phyloP scores from a whole-genome alignment of 495 filamentous ascomycete genomes.

The Penicillium dipodomyicola region DNA sequence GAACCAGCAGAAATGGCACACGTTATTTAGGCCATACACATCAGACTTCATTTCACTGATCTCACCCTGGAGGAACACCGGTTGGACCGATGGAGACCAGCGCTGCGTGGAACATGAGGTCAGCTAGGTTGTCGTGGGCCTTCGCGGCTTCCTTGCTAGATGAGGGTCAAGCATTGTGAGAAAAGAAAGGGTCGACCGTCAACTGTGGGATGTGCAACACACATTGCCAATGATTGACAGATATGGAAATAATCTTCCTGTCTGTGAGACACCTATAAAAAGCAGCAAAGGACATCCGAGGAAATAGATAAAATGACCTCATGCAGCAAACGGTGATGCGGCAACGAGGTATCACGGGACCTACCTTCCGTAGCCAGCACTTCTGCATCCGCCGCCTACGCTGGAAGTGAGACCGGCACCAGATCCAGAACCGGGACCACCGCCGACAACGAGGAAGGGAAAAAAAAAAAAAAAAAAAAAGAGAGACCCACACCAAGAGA shows the following conservation, averaged over 20 bases:
- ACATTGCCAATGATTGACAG: background rate
- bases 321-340: too few relatives aligned
- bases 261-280: too few relatives aligned
- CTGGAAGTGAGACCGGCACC: background rate
- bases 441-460: background rate
- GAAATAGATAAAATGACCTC: too few relatives aligned
- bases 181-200: background rate
- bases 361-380: background rate
- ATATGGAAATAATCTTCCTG: background rate
- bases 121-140: background rate
- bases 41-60: background rate
- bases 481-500: too few relatives aligned
- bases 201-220: background rate
- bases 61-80: background rate
- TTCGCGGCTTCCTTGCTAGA: background rate
- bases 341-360: background rate
- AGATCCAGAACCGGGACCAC: background rate
- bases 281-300: too few relatives aligned
- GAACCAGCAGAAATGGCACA: background rate
- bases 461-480: background rate
- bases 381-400: background rate
- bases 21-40: background rate
- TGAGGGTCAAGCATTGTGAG: background rate
- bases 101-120: background rate
- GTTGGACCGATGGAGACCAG: background rate